Evolutionary conservation across 2,329 filamentous ascomycete species (phyloP), one percentile per base, ranked within the genome.

Genomic region (Phyllosticta ampelicida): DNA sequence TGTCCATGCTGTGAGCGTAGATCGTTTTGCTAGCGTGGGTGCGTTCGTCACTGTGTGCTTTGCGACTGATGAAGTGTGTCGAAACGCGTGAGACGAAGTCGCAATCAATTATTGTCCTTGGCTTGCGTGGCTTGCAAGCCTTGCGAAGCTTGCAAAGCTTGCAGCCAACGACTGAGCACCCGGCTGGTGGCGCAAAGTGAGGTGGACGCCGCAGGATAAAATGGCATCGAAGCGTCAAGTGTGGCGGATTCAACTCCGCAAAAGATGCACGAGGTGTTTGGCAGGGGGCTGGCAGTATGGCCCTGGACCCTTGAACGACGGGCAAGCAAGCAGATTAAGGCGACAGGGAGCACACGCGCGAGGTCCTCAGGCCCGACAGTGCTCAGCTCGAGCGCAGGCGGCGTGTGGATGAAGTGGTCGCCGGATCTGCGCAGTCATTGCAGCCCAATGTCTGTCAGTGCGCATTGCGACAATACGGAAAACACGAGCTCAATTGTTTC

Each of bases 401-500:
- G 36, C 36, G 13, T 44, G 36, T 44, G 36, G 36, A 44, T 13
- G 50, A 57, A 21, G 50, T 48, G 20, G 49, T 48, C 55, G 49
- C 51, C 55, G 53, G 55, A 58, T 58, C 55, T 58, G 55, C 55
- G 49, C 18, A 11, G 16, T 51, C 36, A 28, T 58, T 58, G 55
- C 49, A 44, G 28, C 49, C 49, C 55, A 57, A 53, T 21, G 55
- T 48, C 29, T 53, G 36, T 44, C 36, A 44, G 36, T 44, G 55
- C 54, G 19, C 50, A 36, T 51, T 23, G 55, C 55, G 51, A 53
- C 55, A 58, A 53, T 58, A 53, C 53, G 50, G 55, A 50, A 53
- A n/a, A 58, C 55, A 53, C 55, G 55, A 58, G 53, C 51, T 48
- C 55, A 51, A 50, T 21, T 30, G 55, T 58, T 58, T 58, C 55